Percentiles rank a stretch among this genome's conserved stretches.
These are phyloP conservation scores for Rachicladosporium sp. DNA, from an alignment of 2,329 filamentous ascomycete genomes.

Conservation along the genomic window DNA sequence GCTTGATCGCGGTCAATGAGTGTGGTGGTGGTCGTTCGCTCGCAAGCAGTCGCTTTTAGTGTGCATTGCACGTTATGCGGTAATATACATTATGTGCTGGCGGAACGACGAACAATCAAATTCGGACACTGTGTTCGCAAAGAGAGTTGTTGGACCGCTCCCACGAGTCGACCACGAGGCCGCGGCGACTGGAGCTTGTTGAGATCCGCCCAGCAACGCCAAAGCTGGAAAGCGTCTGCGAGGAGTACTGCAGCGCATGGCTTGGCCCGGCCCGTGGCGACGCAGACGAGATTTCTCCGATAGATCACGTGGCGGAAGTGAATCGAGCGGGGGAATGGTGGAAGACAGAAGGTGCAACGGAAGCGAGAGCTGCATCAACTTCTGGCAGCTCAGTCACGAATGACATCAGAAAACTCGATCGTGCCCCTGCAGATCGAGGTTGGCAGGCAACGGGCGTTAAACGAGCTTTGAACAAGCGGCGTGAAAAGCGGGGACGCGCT, in stretches of 20 bases:
- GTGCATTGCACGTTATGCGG: too few species aligned
- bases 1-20: background rate
- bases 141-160: background rate
- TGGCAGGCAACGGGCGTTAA: background rate
- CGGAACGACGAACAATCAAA: background rate
- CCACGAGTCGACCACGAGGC: too few species aligned
- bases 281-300: too few species aligned
- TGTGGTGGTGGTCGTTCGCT: constrained; percentile 2
- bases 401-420: background rate
- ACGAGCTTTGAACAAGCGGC: constrained; percentile 1
- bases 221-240: too few species aligned
- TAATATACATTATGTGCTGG: background rate
- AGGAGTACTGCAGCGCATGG: too few species aligned
- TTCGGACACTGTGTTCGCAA: background rate
- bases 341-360: too few species aligned
- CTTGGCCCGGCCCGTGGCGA: too few species aligned
- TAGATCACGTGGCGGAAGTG: too few species aligned
- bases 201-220: too few species aligned
- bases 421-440: constrained; percentile 1
- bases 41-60: background rate
- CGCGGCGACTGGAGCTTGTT: too few species aligned
- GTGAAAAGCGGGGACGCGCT: background rate
- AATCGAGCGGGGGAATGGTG: too few species aligned
- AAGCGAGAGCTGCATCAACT: background rate
- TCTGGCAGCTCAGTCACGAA: background rate